phyloP scores from a whole-genome alignment of 306 rosid genomes.

The Cucurbita argyrosperma region DNA sequence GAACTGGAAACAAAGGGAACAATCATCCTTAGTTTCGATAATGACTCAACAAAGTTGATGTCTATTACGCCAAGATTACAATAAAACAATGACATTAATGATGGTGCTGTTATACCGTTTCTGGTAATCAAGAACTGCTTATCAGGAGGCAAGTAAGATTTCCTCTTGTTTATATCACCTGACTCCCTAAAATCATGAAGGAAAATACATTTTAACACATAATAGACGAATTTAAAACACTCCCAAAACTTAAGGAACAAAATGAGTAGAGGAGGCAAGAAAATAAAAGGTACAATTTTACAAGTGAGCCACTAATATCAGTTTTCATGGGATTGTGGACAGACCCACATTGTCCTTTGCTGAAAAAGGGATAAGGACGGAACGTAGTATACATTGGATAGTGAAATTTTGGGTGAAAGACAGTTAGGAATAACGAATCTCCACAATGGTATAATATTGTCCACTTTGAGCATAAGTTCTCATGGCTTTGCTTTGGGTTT shows the following conservation, averaged over 20 bases:
- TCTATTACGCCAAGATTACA: background rate
- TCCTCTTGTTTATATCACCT: slow-evolving; percentile 86
- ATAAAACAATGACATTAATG: background rate
- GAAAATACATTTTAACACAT: background rate
- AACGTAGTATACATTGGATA: background rate
- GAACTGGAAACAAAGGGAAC: slow-evolving; percentile 37
- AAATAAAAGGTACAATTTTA: background rate
- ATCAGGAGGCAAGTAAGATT: slow-evolving; percentile 64
- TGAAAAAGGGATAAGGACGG: background rate
- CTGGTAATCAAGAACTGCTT: slow-evolving; percentile 87
- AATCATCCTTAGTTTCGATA: background rate
- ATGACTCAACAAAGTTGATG: background rate
- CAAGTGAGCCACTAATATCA: background rate
- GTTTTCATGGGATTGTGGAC: background rate
- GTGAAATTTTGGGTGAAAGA: background rate
- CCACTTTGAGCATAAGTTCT: too few relatives aligned
- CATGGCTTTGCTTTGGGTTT: too few relatives aligned
- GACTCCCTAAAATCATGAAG: slow-evolving; percentile 52
- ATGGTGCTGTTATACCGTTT: slow-evolving; percentile 39
- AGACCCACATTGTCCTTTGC: background rate
- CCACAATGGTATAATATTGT: too few relatives aligned
- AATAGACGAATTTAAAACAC: background rate
- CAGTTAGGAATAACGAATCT: background rate
- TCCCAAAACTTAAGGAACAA: background rate
- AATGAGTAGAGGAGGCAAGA: background rate